Conservation (phyloP, 768 basidiomycete genomes). For the Russula dissimulans region DNA sequence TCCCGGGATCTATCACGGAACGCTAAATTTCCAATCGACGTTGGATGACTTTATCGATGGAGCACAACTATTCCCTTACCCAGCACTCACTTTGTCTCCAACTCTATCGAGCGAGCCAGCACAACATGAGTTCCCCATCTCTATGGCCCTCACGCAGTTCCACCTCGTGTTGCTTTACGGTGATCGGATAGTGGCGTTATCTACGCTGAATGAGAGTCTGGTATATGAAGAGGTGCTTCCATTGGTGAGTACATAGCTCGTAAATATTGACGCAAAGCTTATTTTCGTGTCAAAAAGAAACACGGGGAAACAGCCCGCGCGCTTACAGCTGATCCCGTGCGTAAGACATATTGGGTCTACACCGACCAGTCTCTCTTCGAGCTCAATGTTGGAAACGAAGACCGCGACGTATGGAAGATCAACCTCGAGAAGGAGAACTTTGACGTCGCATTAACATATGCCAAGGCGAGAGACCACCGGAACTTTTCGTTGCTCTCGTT, state of each 20-base stretch:
- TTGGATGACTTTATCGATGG: constrained; percentile 71
- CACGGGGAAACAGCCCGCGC: constrained; percentile 63
- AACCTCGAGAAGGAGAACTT: constrained; percentile 72
- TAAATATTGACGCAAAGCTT: background rate
- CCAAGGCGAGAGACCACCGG: constrained; percentile 49
- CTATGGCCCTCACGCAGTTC: constrained; percentile 82
- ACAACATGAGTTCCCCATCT: constrained; percentile 45
- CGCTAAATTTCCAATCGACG: constrained; percentile 57
- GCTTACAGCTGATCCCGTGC: constrained; percentile 74
- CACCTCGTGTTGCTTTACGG: constrained; percentile 83
- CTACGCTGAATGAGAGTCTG: constrained; percentile 67
- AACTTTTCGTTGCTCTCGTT: background rate
- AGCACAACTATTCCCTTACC: constrained; percentile 74
- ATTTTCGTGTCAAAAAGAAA: constrained; percentile 40
- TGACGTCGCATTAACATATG: constrained; percentile 69
- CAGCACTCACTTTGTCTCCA: constrained; percentile 32
- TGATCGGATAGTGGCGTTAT: constrained; percentile 69
- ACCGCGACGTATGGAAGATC: constrained; percentile 90
- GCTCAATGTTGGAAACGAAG: constrained; percentile 76
- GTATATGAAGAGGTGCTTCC: constrained; percentile 80
- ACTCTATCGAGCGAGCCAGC: constrained; percentile 21
- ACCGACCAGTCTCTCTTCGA: constrained; percentile 87
- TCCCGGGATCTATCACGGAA: constrained; percentile 83
- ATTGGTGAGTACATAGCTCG: constrained; percentile 42
- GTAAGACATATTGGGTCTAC: constrained; percentile 90